Evolutionary conservation across 2,329 filamentous ascomycete species (phyloP), one percentile per base, ranked within the genome.

Genomic region (Stagonosporopsis tanaceti): DNA sequence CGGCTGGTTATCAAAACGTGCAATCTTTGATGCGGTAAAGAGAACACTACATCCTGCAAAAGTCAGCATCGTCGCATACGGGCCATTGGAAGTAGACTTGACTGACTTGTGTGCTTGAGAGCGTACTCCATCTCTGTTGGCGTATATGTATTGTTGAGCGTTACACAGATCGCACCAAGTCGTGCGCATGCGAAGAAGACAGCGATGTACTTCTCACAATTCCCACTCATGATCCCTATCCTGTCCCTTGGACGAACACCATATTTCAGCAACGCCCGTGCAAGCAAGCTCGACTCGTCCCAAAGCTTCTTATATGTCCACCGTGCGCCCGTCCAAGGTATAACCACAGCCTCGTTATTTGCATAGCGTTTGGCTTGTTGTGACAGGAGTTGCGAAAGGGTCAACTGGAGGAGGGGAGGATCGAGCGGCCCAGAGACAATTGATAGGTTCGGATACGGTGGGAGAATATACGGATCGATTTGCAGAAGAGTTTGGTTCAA

Each of bases 71-170:
- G 20, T 25, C 5, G 6, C 1, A 3, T 34, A 24, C 9, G 6
- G 8, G 2, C 8, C 20, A 15, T 27, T n/a, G 17, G 17, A 34
- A 8, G 11, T 6, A 17, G 34, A 39, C 11, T 45, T 37, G 17
- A 73, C 80, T 64, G 76, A 89, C 87, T 86, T 15, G 89, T 87
- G 69, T 92, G 91, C 52, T 84, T 83, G 27, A 93, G 75, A 9
- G 88, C 90, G 74, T 90, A 89, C 71, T 87, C 83, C 45, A 89
- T 87, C 76, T 93, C 90, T 1, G 84, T 85, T 2, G 87, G 82
- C 1, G 90, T 93, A 72, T 93, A 93, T 0, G 90, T 93, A 77
- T 92, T 93, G 78, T 93, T 93, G 63, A 93, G 79, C 41, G 93
- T 91, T 27, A 93, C 90, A 50, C 93, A 80, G 34, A 80, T 75